Base-by-base conservation (phyloP, 306 rosid species). In the Biancaea sappan region DNA sequence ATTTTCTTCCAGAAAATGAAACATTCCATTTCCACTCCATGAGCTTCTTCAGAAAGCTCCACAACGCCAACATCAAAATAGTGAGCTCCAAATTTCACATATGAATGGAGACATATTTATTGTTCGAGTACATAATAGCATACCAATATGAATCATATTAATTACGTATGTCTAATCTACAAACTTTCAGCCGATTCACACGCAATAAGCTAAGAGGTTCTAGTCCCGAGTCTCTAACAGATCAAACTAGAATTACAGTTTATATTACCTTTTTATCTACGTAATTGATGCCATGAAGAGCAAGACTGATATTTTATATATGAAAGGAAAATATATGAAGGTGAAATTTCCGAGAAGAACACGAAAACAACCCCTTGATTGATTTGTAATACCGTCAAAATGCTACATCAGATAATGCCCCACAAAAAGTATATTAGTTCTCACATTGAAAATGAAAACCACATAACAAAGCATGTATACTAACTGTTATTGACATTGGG, bases 21-120 rank as follows among this genome's bases (percentile, higher is more conserved):
- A n/a, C n/a, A 28, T 62, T 54, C 64, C 66, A 59, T 26, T 71
- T 76, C 52, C 60, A 24, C 31, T 53, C 29, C 77, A 43, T 56
- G 12, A 80, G 59, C 77, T 63, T 77, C 77, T 66, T 64, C 64
- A 70, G 25, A 74, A 84, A 68, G 66, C 77, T 73, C 38, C 72
- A 84, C n/a, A 68, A 60, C 77, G 68, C 38, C 72, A 84, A 13
- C 1, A 29, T 16, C 52, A 22, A 63, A 65, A 41, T 18, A 52
- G 32, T 14, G 6, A 72, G 61, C 66, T 31, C 24, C 32, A 6
- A 76, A 43, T 43, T 76, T 40, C 51, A 52, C 28, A 72, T 58
- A 52, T 57, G 79, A 75, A 64, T 26, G 51, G 4, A 57, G 61
- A 19, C 38, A 51, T 0, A 21, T 35, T 32, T 62, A 57, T 50